Evolutionary conservation across 2,329 filamentous ascomycete genomes (phyloP).

Genomic region (Penicillium sp.): DNA sequence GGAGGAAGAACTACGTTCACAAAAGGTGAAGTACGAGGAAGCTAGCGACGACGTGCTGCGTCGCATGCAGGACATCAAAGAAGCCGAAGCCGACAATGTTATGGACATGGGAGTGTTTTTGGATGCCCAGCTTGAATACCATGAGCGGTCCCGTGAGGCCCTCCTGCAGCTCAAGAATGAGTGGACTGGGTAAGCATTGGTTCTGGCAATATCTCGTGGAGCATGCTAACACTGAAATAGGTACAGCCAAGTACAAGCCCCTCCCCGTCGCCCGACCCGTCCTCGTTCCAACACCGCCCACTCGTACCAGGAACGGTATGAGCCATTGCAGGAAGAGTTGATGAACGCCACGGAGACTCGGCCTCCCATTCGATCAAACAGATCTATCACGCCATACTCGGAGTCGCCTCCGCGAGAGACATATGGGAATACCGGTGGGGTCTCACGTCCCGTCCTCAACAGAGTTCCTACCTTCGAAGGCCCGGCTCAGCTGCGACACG

Average conservation of each 20-base stretch:
- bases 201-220: not conserved
- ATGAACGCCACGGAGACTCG: conserved; percentile 47
- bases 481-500: conserved; percentile 51
- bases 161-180: conserved; percentile 67
- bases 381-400: conserved; percentile 30
- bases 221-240: conserved; percentile 12
- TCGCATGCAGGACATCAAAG: conserved; percentile 95
- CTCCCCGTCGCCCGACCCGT: conserved; percentile 45
- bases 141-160: conserved; percentile 85
- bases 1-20: conserved; percentile 85
- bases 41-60: conserved; percentile 86
- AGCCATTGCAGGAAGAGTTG: conserved; percentile 56
- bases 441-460: conserved; percentile 47
- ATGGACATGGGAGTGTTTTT: conserved; percentile 76
- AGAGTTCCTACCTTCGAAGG: conserved; percentile 60
- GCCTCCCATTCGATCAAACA: conserved; percentile 51
- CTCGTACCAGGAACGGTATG: conserved; percentile 60
- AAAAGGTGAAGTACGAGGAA: conserved; percentile 96
- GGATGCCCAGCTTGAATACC: conserved; percentile 84
- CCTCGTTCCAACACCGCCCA: conserved; percentile 63
- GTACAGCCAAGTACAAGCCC: conserved; percentile 22
- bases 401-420: conserved; percentile 41
- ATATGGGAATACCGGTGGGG: conserved; percentile 25
- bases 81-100: conserved; percentile 80
- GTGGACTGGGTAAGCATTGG: conserved; percentile 58